Conservation (phyloP, 768 basidiomycete genomes). For the Gelatoporia subvermispora region DNA sequence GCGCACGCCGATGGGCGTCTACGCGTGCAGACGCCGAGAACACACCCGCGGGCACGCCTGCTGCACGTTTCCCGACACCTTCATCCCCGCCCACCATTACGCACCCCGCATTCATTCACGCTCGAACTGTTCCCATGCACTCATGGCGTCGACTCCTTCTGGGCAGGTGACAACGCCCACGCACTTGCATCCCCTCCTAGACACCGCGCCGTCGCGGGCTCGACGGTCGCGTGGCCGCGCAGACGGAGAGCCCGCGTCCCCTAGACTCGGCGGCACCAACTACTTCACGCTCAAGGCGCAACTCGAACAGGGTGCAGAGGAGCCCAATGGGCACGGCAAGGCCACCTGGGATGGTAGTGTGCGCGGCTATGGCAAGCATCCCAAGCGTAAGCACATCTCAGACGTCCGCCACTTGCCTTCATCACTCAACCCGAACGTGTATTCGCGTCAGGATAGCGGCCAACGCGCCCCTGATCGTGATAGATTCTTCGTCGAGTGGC, state of each 20-base stretch:
- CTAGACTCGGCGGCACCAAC: conserved; percentile 29
- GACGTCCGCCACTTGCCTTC: too few relatives aligned
- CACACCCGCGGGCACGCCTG: neutral
- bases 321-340: conserved; percentile 20
- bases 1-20: neutral
- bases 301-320: conserved; percentile 40
- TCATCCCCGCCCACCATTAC: neutral
- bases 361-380: conserved; percentile 45
- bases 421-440: too few relatives aligned
- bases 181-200: conserved; percentile 67
- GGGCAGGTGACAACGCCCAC: conserved; percentile 21
- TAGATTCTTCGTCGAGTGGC: conserved; percentile 20
- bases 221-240: conserved; percentile 41
- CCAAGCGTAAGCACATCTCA: conserved; percentile 16
- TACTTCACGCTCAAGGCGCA: conserved; percentile 64
- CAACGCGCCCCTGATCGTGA: conserved; percentile 21
- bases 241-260: conserved; percentile 7
- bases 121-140: too few relatives aligned
- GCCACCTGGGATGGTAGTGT: conserved; percentile 51
- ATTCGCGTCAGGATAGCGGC: conserved; percentile 2
- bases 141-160: conserved; percentile 16
- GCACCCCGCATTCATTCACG: neutral
- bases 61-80: too few relatives aligned
- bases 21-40: neutral
- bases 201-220: conserved; percentile 38